phyloP scores from a whole-genome alignment of 768 basidiomycete species.

The Boletus patriciae region DNA sequence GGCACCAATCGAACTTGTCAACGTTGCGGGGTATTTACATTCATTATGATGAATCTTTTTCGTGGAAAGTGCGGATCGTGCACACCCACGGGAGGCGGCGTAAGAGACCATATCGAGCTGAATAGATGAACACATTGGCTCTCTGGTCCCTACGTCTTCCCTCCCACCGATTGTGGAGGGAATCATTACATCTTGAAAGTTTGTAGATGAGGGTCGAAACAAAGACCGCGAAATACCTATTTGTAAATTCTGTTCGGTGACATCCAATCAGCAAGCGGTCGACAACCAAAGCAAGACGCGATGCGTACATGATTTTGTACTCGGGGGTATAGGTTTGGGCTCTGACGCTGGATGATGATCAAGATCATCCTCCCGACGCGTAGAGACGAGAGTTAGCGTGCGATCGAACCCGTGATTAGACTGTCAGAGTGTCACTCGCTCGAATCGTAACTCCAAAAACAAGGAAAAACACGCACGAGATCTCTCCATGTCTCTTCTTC shows the following conservation, averaged over 20 bases:
- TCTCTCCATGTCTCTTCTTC: conserved; percentile 86
- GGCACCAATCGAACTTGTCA: no score
- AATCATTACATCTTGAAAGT: conserved; percentile 17
- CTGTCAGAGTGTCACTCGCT: conserved; percentile 36
- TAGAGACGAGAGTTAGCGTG: conserved; percentile 55
- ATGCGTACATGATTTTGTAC: conserved; percentile 20
- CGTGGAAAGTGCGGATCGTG: no score
- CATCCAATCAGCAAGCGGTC: background rate
- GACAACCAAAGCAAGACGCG: background rate
- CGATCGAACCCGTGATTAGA: conserved; percentile 78
- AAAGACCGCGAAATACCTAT: conserved; percentile 2
- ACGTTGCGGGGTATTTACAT: no score
- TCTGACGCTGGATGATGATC: conserved; percentile 16
- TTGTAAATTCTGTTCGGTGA: conserved; percentile 20
- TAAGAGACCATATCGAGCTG: conserved; percentile 2
- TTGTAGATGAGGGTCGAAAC: conserved; percentile 10
- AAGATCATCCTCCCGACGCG: conserved; percentile 52
- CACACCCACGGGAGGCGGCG: no score
- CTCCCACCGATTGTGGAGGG: conserved; percentile 1
- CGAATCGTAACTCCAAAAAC: background rate
- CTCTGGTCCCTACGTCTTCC: conserved; percentile 7
- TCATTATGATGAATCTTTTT: no score
- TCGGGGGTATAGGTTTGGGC: conserved; percentile 13
- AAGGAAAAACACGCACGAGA: conserved; percentile 47
- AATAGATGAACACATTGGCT: conserved; percentile 8